Evolutionary conservation across 306 rosid species (phyloP).

Genomic region (Acmispon strigosus): DNA sequence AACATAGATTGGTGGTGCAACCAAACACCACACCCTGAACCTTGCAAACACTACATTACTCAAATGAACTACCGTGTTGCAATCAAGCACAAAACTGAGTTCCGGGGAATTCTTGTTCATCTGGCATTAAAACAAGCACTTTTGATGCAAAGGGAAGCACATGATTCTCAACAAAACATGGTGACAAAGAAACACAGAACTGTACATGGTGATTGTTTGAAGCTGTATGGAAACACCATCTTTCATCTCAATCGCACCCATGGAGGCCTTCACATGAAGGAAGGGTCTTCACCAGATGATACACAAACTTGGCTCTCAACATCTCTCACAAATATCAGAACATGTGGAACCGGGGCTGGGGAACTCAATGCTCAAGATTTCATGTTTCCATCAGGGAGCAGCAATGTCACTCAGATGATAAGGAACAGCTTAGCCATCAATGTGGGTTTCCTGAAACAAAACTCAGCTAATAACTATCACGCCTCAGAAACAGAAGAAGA

Average conservation of each 20-base stretch:
- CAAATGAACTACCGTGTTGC: conserved; percentile 8
- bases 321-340: conserved; percentile 59
- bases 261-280: conserved; percentile 16
- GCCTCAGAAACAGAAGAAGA: not conserved
- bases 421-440: conserved; percentile 73
- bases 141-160: conserved; percentile 21
- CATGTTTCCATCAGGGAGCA: conserved; percentile 2
- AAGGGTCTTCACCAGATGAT: conserved; percentile 35
- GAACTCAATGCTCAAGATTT: conserved; percentile 46
- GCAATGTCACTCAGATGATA: conserved; percentile 59
- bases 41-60: conserved; percentile 46
- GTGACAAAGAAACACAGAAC: conserved; percentile 28
- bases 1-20: conserved; percentile 67
- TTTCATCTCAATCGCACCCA: conserved; percentile 53
- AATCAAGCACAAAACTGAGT: conserved; percentile 33
- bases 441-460: conserved; percentile 18
- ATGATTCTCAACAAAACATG: not conserved
- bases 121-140: conserved; percentile 43
- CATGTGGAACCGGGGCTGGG: conserved; percentile 45
- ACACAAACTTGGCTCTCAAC: conserved; percentile 91
- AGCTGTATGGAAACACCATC: conserved; percentile 44
- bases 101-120: conserved; percentile 34
- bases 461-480: not conserved
- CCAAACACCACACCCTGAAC: conserved; percentile 59
- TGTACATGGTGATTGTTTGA: conserved; percentile 50